phyloP scores from a whole-genome alignment of 805 yeast species.

The Yamadazyma akitaensis region DNA sequence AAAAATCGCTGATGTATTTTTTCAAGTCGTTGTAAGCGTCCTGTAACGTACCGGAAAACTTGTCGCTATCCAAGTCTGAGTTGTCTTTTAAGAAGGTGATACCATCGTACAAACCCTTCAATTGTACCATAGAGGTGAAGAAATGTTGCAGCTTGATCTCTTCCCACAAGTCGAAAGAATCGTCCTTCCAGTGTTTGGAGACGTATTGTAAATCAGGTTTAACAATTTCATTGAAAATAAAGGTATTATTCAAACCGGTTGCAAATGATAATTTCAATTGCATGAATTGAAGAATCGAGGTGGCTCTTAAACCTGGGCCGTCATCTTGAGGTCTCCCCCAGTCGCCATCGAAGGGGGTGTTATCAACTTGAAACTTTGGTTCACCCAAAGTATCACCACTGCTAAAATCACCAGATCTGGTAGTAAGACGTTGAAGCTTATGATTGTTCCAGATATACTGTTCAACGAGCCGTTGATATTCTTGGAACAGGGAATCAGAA shows the following conservation, averaged over 20 bases:
- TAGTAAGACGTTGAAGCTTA: constrained; percentile 60
- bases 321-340: constrained; percentile 98
- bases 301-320: constrained; percentile 83
- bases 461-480: constrained; percentile 36
- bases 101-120: constrained; percentile 62
- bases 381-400: constrained; percentile 75
- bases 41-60: constrained; percentile 27
- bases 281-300: constrained; percentile 59
- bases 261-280: constrained; percentile 18
- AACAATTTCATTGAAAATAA: constrained; percentile 50
- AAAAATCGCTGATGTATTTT: constrained; percentile 35
- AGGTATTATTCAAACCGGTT: constrained; percentile 18
- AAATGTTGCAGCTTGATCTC: constrained; percentile 74
- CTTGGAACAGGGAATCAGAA: background rate
- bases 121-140: constrained; percentile 74
- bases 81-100: constrained; percentile 29
- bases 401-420: constrained; percentile 44
- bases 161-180: constrained; percentile 92
- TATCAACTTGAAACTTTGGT: constrained; percentile 77
- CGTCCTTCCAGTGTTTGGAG: constrained; percentile 53
- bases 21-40: constrained; percentile 32
- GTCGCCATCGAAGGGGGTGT: constrained; percentile 52
- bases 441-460: constrained; percentile 60
- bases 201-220: constrained; percentile 71
- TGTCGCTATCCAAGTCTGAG: constrained; percentile 16